Conservation (phyloP, 2,329 filamentous ascomycete genomes). For the Diaporthe caulivora region DNA sequence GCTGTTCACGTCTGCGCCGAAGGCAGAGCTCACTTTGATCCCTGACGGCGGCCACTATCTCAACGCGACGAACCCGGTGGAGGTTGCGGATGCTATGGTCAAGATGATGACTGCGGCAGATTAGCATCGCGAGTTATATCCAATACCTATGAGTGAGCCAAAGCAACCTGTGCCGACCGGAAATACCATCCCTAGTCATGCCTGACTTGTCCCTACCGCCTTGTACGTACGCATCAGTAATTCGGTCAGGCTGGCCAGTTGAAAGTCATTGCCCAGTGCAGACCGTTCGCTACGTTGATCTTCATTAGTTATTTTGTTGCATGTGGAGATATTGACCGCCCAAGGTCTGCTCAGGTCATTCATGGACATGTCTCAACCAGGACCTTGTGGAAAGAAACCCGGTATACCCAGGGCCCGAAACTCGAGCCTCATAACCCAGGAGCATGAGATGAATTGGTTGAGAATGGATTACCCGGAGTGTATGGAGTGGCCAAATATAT, state of each 20-base stretch:
- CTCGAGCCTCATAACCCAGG: too few relatives aligned
- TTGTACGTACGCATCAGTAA: neutral
- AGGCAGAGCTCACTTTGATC: slow-evolving; percentile 57
- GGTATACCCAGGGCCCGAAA: neutral
- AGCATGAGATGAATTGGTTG: neutral
- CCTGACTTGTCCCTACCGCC: too few relatives aligned
- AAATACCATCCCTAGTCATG: too few relatives aligned
- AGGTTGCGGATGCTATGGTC: slow-evolving; percentile 59
- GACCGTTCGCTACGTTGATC: neutral
- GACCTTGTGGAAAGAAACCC: too few relatives aligned
- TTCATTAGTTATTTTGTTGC: neutral
- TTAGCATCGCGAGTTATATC: neutral
- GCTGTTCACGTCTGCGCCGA: slow-evolving; percentile 59
- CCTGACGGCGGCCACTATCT: slow-evolving; percentile 63
- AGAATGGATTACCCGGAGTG: neutral
- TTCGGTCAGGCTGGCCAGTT: neutral
- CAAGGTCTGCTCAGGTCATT: neutral
- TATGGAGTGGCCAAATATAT: neutral
- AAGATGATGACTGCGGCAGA: slow-evolving; percentile 49
- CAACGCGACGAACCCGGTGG: slow-evolving; percentile 61
- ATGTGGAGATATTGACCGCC: neutral
- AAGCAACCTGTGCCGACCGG: neutral
- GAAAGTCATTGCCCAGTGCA: neutral
- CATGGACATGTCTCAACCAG: neutral
- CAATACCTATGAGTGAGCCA: neutral